Conservation (phyloP, 2,329 filamentous ascomycete genomes). For the Pyricularia grisea region DNA sequence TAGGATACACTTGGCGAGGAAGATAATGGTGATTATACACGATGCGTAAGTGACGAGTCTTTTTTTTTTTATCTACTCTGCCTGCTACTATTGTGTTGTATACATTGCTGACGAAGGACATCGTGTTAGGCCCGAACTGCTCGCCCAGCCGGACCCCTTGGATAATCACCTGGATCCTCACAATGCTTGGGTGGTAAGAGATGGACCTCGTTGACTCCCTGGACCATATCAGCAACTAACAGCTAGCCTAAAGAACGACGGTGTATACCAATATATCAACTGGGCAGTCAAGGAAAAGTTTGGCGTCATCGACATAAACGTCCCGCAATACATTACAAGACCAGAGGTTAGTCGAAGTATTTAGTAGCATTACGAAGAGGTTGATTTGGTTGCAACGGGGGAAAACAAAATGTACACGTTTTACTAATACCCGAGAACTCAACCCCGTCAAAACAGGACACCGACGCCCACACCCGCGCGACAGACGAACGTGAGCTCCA, state of each 20-base stretch:
- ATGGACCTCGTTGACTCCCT: neutral
- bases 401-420: slow-evolving; percentile 6
- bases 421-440: neutral
- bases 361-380: neutral
- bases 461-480: slow-evolving; percentile 34
- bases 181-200: slow-evolving; percentile 76
- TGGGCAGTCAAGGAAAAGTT: slow-evolving; percentile 74
- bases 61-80: too few relatives aligned
- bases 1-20: slow-evolving; percentile 54
- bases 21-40: slow-evolving; percentile 78
- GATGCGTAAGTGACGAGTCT: slow-evolving; percentile 55
- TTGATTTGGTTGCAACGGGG: too few relatives aligned
- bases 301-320: slow-evolving; percentile 83
- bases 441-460: slow-evolving; percentile 24
- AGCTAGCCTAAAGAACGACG: slow-evolving; percentile 58
- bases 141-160: slow-evolving; percentile 57
- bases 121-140: slow-evolving; percentile 52
- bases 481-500: slow-evolving; percentile 39
- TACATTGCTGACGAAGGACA: neutral
- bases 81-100: neutral
- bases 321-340: slow-evolving; percentile 67
- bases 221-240: neutral
- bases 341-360: slow-evolving; percentile 35
- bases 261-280: slow-evolving; percentile 68
- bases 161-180: slow-evolving; percentile 70